Conservation (phyloP, 2,329 filamentous ascomycete species). For the Trichoderma polysporum region DNA sequence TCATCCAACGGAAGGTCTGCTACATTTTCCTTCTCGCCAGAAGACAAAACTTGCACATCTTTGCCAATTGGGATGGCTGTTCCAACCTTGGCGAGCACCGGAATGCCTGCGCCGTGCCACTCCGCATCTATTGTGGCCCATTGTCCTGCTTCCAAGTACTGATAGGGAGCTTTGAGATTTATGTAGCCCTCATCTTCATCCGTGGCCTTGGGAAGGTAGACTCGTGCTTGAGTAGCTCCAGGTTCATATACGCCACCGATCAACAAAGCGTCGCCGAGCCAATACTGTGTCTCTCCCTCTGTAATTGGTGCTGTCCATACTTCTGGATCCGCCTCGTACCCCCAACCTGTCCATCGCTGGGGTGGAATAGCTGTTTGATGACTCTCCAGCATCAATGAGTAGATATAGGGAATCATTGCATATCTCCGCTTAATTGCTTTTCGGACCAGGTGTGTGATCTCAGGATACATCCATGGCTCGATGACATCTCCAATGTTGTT, state of each 20-base stretch:
- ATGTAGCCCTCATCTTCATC: conserved; percentile 56
- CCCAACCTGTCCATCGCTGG: conserved; percentile 73
- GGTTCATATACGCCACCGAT: conserved; percentile 67
- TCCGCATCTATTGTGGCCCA: conserved; percentile 43
- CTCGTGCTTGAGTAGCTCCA: conserved; percentile 49
- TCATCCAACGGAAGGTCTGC: conserved; percentile 42
- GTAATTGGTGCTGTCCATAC: conserved; percentile 63
- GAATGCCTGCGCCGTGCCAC: conserved; percentile 44
- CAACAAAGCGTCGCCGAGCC: conserved; percentile 66
- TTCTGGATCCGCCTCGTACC: conserved; percentile 64
- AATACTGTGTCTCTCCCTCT: conserved; percentile 69
- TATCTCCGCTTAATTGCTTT: conserved; percentile 68
- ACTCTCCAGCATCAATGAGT: conserved; percentile 62
- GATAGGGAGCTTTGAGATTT: conserved; percentile 61
- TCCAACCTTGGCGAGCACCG: conserved; percentile 41
- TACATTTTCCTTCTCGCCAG: conserved; percentile 39
- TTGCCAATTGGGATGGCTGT: conserved; percentile 41
- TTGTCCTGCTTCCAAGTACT: conserved; percentile 49
- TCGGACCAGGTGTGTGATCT: conserved; percentile 62
- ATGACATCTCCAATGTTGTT: conserved; percentile 70
- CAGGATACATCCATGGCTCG: conserved; percentile 75
- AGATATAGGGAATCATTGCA: conserved; percentile 69
- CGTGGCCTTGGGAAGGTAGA: conserved; percentile 64
- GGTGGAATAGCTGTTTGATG: conserved; percentile 62
- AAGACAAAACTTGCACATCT: conserved; percentile 38